Evolutionary conservation across 768 basidiomycete genomes (phyloP).

Genomic region (Boletus barrowsii): DNA sequence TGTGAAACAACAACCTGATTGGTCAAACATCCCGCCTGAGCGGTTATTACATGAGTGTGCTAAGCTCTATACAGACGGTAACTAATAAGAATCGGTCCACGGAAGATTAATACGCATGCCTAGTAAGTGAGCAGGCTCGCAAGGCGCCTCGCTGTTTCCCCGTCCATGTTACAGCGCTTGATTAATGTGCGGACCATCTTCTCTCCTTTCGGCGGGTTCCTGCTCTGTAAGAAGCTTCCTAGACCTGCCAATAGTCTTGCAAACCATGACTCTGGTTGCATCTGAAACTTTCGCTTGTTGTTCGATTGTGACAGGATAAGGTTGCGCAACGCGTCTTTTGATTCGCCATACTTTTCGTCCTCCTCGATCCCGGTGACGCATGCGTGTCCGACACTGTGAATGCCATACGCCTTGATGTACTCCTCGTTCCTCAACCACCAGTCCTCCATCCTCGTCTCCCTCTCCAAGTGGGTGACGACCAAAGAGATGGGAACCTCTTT

Average conservation of each 20-base stretch:
- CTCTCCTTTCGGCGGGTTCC: constrained; percentile 24
- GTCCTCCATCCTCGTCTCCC: constrained; percentile 32
- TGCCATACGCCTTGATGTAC: constrained; percentile 25
- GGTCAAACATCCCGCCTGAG: too few species aligned
- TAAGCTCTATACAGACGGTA: too few species aligned
- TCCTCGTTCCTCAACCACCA: constrained; percentile 34
- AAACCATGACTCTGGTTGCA: constrained; percentile 27
- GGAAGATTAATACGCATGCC: not conserved
- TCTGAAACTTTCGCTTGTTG: constrained; percentile 17
- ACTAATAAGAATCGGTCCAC: not conserved
- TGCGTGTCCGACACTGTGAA: constrained; percentile 33
- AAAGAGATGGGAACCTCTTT: constrained; percentile 39
- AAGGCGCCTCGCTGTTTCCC: constrained; percentile 24
- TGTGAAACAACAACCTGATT: too few species aligned
- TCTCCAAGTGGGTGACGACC: constrained; percentile 41
- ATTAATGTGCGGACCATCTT: constrained; percentile 21
- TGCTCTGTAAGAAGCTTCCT: constrained; percentile 17
- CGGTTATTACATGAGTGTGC: too few species aligned
- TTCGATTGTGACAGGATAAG: constrained; percentile 17
- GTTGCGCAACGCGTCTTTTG: constrained; percentile 22
- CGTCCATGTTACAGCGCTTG: constrained; percentile 30
- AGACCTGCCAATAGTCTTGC: constrained; percentile 21
- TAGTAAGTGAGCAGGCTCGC: constrained; percentile 9
- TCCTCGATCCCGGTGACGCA: constrained; percentile 40
- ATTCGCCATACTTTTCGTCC: constrained; percentile 35